phyloP scores from a whole-genome alignment of 2,329 filamentous ascomycete species.

The Colletotrichum cereale region DNA sequence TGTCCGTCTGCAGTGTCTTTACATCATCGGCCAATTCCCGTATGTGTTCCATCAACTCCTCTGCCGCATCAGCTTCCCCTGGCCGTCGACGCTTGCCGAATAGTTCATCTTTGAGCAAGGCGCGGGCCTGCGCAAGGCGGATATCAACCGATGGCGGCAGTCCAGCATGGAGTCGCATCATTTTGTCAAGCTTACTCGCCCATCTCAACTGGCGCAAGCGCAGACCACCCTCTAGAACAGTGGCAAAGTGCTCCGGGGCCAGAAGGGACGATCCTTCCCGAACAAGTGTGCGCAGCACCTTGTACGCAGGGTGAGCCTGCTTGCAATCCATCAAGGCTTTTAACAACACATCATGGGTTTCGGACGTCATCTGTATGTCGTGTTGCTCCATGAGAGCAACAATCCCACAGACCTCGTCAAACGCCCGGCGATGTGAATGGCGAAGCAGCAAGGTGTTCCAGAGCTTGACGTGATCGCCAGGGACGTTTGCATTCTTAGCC shows the following conservation, averaged over 20 bases:
- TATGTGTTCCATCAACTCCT: constrained; percentile 48
- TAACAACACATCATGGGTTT: constrained; percentile 65
- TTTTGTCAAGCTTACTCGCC: constrained; percentile 52
- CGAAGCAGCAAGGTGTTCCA: constrained; percentile 85
- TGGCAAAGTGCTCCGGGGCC: constrained; percentile 62
- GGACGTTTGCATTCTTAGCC: constrained; percentile 64
- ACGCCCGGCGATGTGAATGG: constrained; percentile 72
- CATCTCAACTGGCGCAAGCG: constrained; percentile 58
- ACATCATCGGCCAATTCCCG: constrained; percentile 42
- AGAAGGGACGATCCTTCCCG: constrained; percentile 60
- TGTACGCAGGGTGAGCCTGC: constrained; percentile 63
- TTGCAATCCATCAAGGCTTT: constrained; percentile 61
- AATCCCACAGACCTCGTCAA: constrained; percentile 62
- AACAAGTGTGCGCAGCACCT: constrained; percentile 59
- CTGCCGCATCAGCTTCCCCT: constrained; percentile 42
- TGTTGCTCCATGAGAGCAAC: constrained; percentile 62
- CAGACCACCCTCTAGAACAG: constrained; percentile 66
- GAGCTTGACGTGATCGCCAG: constrained; percentile 67
- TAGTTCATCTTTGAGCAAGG: constrained; percentile 48
- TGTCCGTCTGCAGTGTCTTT: constrained; percentile 8
- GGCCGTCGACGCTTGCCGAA: background rate
- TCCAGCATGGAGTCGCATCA: constrained; percentile 45
- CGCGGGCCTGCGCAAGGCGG: constrained; percentile 58
- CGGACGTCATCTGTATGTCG: constrained; percentile 60
- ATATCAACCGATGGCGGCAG: constrained; percentile 56